phyloP scores from a whole-genome alignment of 768 basidiomycete species.

The Mycena leptocephala region DNA sequence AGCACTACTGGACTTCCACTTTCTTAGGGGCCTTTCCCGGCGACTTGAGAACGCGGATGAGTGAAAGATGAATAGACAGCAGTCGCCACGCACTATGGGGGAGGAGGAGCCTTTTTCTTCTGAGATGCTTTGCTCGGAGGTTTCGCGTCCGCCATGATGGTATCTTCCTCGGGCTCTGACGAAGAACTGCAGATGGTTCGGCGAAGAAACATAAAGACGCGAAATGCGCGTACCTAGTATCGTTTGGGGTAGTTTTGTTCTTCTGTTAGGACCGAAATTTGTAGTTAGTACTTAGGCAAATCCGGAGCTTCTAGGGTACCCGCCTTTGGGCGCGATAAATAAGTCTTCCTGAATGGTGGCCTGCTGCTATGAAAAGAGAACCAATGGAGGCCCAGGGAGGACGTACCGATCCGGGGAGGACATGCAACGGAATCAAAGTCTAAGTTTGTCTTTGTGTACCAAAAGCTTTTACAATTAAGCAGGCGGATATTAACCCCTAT shows the following conservation, averaged over 20 bases:
- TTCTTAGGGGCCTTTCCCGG: slow-evolving; percentile 45
- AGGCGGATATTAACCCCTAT: not conserved
- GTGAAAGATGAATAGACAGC: not conserved
- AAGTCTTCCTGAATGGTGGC: slow-evolving; percentile 25
- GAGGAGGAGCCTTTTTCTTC: slow-evolving; percentile 6
- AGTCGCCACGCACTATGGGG: slow-evolving; percentile 24
- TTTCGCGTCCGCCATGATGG: slow-evolving; percentile 26
- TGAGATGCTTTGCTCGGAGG: slow-evolving; percentile 13
- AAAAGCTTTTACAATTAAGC: not conserved
- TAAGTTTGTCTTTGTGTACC: not conserved
- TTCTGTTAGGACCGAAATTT: not conserved
- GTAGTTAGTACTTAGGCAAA: not conserved
- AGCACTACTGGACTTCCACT: slow-evolving; percentile 51
- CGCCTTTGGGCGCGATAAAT: slow-evolving; percentile 33
- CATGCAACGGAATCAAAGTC: not conserved
- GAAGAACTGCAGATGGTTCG: not conserved
- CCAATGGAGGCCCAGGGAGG: not conserved
- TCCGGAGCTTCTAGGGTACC: not conserved
- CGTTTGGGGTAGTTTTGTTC: slow-evolving; percentile 1
- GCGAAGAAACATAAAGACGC: slow-evolving; percentile 9
- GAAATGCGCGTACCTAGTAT: slow-evolving; percentile 23
- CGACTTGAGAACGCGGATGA: slow-evolving; percentile 16
- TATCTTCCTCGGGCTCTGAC: slow-evolving; percentile 29
- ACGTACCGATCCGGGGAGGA: slow-evolving; percentile 20
- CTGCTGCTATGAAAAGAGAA: slow-evolving; percentile 4